Base-by-base conservation (phyloP, 441 rosid species). In the Eruca vesicaria region DNA sequence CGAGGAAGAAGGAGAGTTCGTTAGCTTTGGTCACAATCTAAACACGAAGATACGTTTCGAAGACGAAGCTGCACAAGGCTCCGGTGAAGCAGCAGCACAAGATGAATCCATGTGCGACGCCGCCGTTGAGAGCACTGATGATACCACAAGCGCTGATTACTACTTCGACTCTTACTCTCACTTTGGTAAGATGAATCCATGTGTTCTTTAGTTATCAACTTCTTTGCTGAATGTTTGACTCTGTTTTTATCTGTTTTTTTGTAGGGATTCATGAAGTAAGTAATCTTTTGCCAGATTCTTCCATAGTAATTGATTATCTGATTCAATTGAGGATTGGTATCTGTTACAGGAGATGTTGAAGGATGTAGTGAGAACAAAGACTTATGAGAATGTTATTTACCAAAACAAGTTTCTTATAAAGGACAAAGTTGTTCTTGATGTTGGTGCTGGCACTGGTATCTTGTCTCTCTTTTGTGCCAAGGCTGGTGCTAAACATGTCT, bases 191-290 rank as follows among this genome's bases (percentile, higher is more conserved):
- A n/a, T n/a, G n/a, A n/a, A n/a, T n/a, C n/a, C n/a, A n/a, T n/a
- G n/a, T n/a, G n/a, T n/a, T n/a, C 52, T 45, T 45, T 45, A 2
- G 19, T 45, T 45, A 45, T 45, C 9, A 45, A 45, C 52, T 15
- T n/a, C n/a, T n/a, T n/a, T n/a, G n/a, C n/a, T n/a, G n/a, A n/a
- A n/a, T 45, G 52, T 50, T 50, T 79, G 35, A 59, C 52, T 63
- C 56, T 75, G 48, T 1, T 43, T 74, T 4, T 29, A 2, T 75
- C 10, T 67, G 12, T 59, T 82, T 59, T 82, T 48, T 72, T 82
- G 84, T 87, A 95, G 99, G 98, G 68, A 95, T 95, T 82, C 98
- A 95, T 70, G 99, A 95, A 93, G 99, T 95, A 90, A 91, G 98
- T 87, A 8, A 7, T 26, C 3, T 26, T 7, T 29, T 29, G 5